A percentile compares a stretch with the other conserved stretches of the same genome.
Evolutionary conservation across 2,329 filamentous ascomycete genomes (phyloP).

Genomic region (Mollisia scopiformis): DNA sequence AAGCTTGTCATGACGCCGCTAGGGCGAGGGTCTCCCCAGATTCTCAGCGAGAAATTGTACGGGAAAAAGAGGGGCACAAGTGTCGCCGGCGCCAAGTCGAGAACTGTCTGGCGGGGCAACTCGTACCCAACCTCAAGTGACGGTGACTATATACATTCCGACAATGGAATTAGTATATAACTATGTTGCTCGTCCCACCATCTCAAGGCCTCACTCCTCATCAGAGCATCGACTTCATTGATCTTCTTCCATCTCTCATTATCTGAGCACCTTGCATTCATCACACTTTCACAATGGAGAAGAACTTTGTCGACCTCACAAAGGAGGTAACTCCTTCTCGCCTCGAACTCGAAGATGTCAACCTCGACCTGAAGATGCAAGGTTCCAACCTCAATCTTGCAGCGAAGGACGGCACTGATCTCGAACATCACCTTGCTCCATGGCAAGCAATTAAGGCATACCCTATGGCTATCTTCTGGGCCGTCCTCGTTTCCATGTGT

Average conservation of each 20-base stretch:
- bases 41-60: neutral
- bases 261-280: neutral
- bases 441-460: slow-evolving; percentile 73
- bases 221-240: neutral
- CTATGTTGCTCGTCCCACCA: neutral
- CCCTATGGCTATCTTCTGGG: slow-evolving; percentile 56
- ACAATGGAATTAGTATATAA: slow-evolving; percentile 3
- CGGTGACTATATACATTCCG: neutral
- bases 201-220: neutral
- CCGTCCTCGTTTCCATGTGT: slow-evolving; percentile 27
- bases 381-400: slow-evolving; percentile 8
- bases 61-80: slow-evolving; percentile 1
- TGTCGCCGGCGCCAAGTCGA: neutral
- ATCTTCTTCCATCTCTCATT: neutral
- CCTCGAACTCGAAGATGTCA: slow-evolving; percentile 12
- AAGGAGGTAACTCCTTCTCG: slow-evolving; percentile 12
- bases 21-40: neutral
- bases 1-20: neutral
- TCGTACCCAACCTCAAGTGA: neutral
- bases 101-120: neutral
- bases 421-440: slow-evolving; percentile 12
- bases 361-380: slow-evolving; percentile 16
- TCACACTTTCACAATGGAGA: slow-evolving; percentile 9
- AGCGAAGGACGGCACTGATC: slow-evolving; percentile 5
- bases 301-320: neutral